These are phyloP conservation scores for Stereocaulon alpinum DNA, from an alignment of 495 filamentous ascomycete species.

Conservation along the genomic window DNA sequence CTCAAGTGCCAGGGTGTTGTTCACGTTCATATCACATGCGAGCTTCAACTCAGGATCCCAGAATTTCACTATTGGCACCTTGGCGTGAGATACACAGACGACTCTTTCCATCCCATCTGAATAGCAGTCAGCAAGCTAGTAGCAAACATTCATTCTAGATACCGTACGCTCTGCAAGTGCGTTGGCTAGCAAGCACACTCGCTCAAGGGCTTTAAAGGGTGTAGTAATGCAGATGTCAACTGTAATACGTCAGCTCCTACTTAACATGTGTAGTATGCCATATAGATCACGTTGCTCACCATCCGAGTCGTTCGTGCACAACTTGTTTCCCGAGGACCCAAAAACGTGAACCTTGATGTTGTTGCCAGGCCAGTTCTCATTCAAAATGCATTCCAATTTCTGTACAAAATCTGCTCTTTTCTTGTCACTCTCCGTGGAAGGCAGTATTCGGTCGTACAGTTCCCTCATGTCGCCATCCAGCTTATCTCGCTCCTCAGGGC, in stretches of 20 bases:
- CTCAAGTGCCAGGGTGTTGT: conserved; percentile 86
- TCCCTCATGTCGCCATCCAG: conserved; percentile 72
- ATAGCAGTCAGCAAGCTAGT: conserved; percentile 22
- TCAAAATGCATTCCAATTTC: conserved; percentile 80
- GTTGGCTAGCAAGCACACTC: conserved; percentile 77
- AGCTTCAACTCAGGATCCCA: conserved; percentile 90
- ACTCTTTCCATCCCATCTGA: conserved; percentile 93
- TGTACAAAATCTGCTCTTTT: conserved; percentile 64
- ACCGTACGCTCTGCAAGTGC: conserved; percentile 71
- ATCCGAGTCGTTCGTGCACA: conserved; percentile 94
- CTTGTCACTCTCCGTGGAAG: conserved; percentile 65
- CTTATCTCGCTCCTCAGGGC: conserved; percentile 64
- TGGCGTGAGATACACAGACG: conserved; percentile 83
- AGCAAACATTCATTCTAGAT: conserved; percentile 4
- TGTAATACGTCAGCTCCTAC: conserved; percentile 31
- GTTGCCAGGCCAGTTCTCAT: conserved; percentile 81
- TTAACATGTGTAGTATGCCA: not conserved
- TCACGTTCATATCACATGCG: conserved; percentile 98
- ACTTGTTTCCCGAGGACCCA: conserved; percentile 90
- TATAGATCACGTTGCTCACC: conserved; percentile 41
- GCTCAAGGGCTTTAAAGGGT: conserved; percentile 70
- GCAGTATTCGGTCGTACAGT: conserved; percentile 75
- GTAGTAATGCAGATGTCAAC: conserved; percentile 98
- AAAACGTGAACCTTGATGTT: conserved; percentile 88
- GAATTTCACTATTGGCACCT: conserved; percentile 97